These are phyloP conservation scores for Cyberlindnera veronae DNA, from an alignment of 805 yeast species.

Conservation along the genomic window DNA sequence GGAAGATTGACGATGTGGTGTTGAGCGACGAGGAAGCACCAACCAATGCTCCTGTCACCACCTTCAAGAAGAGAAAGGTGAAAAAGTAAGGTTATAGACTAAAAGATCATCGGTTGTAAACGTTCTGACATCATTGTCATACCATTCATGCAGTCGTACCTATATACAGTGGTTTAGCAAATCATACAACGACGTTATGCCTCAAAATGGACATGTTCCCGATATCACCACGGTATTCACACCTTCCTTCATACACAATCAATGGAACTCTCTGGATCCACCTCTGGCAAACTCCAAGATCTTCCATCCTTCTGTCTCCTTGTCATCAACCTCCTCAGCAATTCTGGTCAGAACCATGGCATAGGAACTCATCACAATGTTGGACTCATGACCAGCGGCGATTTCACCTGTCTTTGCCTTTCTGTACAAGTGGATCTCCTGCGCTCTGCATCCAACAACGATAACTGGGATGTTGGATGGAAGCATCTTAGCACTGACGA, in stretches of 20 bases:
- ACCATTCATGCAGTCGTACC: constrained; percentile 10
- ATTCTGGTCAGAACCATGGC: constrained; percentile 93
- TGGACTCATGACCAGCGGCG: constrained; percentile 94
- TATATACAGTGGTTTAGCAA: constrained; percentile 3
- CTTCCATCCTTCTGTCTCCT: constrained; percentile 96
- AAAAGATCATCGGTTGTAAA: neutral
- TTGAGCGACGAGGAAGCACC: constrained; percentile 19
- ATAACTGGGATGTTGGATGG: constrained; percentile 91
- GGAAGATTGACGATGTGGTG: constrained; percentile 8
- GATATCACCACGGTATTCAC: no score
- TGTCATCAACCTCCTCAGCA: constrained; percentile 86
- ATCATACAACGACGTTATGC: neutral
- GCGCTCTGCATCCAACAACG: constrained; percentile 94
- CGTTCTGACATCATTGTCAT: neutral
- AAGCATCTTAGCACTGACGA: constrained; percentile 79
- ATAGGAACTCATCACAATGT: constrained; percentile 87
- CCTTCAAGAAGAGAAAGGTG: constrained; percentile 24
- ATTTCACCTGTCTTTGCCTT: constrained; percentile 89
- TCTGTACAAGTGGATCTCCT: constrained; percentile 87
- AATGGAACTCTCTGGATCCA: constrained; percentile 73
- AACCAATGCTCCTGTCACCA: constrained; percentile 3
- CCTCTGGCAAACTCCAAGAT: constrained; percentile 92
- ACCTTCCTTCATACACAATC: constrained; percentile 1
- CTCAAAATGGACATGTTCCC: neutral
- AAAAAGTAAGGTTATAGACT: constrained; percentile 2